Evolutionary conservation across 2,329 filamentous ascomycete species (phyloP).

Genomic region (Chrysosporium keratinophilum): DNA sequence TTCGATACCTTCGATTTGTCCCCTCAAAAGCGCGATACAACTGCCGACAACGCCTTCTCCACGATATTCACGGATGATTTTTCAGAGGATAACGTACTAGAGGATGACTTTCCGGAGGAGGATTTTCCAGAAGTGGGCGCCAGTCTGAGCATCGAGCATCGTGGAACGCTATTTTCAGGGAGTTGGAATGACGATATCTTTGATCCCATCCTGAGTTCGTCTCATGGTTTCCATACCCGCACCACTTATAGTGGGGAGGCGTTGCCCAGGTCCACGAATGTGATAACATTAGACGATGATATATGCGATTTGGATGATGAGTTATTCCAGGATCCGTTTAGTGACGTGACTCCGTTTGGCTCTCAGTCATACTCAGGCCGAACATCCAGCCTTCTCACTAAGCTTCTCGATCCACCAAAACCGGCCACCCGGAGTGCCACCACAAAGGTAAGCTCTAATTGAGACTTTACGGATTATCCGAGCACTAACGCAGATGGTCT

Average conservation of each 20-base stretch:
- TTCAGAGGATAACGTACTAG: background rate
- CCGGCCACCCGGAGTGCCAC: background rate
- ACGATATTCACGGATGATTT: conserved; percentile 2
- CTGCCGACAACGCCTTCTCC: background rate
- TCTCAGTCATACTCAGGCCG: conserved; percentile 29
- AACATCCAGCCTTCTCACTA: conserved; percentile 33
- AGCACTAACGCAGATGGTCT: conserved; percentile 13
- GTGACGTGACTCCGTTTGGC: conserved; percentile 16
- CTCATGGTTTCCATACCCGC: conserved; percentile 27
- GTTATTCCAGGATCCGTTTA: conserved; percentile 19
- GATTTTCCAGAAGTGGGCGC: conserved; percentile 2
- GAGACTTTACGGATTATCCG: background rate
- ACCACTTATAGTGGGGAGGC: conserved; percentile 1
- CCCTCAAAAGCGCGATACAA: background rate
- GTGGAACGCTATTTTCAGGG: background rate
- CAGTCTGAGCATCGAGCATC: background rate
- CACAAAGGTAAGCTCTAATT: conserved; percentile 13
- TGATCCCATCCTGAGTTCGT: conserved; percentile 37
- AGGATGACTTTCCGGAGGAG: background rate
- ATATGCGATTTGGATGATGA: conserved; percentile 19
- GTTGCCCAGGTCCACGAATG: conserved; percentile 19
- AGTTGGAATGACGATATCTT: conserved; percentile 21
- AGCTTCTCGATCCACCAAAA: conserved; percentile 19
- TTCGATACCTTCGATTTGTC: conserved; percentile 17
- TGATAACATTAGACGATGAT: conserved; percentile 31